These are phyloP conservation scores for Magnolia changhungtana DNA, from an alignment of 164 flowering plant genomes.

Conservation along the genomic window DNA sequence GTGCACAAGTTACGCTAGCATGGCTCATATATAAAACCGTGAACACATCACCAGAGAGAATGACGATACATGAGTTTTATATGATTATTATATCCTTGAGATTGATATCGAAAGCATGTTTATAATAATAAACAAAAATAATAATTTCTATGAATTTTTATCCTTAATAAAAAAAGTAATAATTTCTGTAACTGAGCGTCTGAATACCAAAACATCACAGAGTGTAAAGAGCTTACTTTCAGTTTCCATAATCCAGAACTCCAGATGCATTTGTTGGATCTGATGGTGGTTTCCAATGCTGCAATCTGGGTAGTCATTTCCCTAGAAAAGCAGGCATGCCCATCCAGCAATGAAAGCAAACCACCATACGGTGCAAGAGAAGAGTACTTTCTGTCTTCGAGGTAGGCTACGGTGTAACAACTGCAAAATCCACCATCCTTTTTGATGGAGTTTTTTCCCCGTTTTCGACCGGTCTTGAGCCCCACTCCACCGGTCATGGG, in stretches of 20 bases:
- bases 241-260: neutral
- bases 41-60: neutral
- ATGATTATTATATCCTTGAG: neutral
- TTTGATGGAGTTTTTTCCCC: too few relatives aligned
- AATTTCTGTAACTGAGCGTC: neutral
- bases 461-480: too few relatives aligned
- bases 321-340: slow-evolving; percentile 81
- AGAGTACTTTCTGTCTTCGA: slow-evolving; percentile 80
- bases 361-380: slow-evolving; percentile 83
- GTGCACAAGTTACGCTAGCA: too few relatives aligned
- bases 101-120: neutral
- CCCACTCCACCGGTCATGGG: too few relatives aligned
- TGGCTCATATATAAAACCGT: too few relatives aligned
- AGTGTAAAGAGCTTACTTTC: neutral
- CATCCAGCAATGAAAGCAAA: slow-evolving; percentile 88
- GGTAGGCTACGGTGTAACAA: slow-evolving; percentile 72
- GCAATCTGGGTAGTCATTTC: neutral
- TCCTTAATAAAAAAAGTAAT: too few relatives aligned
- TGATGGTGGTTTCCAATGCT: neutral
- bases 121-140: neutral
- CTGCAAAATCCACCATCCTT: slow-evolving; percentile 38
- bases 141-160: too few relatives aligned
- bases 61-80: neutral
- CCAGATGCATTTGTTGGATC: neutral
- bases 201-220: neutral